These are phyloP conservation scores for Tylopilus sp. DNA, from an alignment of 768 basidiomycete genomes.

Conservation along the genomic window DNA sequence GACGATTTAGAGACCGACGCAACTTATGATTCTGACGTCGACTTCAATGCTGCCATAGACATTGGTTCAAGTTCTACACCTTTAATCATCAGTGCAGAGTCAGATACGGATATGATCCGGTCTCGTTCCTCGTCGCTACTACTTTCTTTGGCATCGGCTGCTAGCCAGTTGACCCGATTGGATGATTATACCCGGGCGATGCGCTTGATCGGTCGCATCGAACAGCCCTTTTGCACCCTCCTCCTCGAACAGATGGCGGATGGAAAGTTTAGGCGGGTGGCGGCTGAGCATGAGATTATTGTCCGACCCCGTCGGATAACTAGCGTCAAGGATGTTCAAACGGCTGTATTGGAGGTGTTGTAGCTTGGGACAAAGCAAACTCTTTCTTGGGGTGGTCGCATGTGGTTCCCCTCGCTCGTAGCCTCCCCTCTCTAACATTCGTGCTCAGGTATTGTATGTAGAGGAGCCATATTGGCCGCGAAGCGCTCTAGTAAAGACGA, in stretches of 20 bases:
- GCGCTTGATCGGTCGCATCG: not conserved
- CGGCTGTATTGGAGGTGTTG: not conserved
- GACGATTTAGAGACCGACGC: not conserved
- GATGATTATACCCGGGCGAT: not conserved
- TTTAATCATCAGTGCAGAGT: not conserved
- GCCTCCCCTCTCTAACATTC: no score
- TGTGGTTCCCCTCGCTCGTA: no score
- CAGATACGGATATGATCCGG: not conserved
- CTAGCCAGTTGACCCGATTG: not conserved
- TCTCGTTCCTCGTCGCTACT: not conserved
- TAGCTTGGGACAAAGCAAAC: no score
- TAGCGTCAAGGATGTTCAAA: not conserved
- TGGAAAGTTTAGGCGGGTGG: not conserved
- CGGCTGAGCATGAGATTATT: not conserved
- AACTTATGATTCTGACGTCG: not conserved
- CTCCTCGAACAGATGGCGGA: not conserved
- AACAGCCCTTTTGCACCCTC: not conserved
- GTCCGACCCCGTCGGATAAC: not conserved
- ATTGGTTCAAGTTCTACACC: not conserved
- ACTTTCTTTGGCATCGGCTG: not conserved
- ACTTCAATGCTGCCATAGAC: not conserved
- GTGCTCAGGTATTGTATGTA: no score
- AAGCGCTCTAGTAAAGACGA: no score
- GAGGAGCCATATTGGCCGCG: no score
- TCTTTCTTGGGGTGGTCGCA: not conserved